phyloP scores from a whole-genome alignment of 192 early-diverging fungal species.

The Borealophlyctis nickersoniae region DNA sequence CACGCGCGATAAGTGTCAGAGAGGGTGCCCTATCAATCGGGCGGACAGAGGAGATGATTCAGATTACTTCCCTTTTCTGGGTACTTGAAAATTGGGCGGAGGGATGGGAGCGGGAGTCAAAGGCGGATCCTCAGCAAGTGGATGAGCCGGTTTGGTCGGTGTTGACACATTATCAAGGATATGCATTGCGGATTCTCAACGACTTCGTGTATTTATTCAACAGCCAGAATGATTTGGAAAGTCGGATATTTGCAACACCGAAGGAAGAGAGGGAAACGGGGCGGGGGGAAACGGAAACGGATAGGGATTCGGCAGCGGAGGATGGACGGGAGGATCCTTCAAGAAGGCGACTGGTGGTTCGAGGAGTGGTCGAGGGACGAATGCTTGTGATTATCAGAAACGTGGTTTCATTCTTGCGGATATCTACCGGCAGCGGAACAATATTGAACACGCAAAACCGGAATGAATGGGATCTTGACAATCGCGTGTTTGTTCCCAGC shows the following conservation, averaged over 20 bases:
- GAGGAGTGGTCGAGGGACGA: background rate
- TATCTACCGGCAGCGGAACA: slow-evolving; percentile 8
- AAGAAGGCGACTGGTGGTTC: no score
- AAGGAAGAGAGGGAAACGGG: background rate
- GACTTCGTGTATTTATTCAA: slow-evolving; percentile 35
- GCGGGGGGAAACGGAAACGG: no score
- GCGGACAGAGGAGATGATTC: slow-evolving; percentile 26
- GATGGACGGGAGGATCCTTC: background rate
- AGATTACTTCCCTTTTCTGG: slow-evolving; percentile 32
- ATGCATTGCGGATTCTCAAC: slow-evolving; percentile 18
- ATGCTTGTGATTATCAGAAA: slow-evolving; percentile 20
- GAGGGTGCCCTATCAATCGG: slow-evolving; percentile 22
- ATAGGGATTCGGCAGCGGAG: background rate
- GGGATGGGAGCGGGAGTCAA: background rate
- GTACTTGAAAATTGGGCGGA: slow-evolving; percentile 15
- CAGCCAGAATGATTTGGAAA: slow-evolving; percentile 28
- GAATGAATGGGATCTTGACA: background rate
- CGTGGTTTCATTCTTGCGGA: slow-evolving; percentile 14
- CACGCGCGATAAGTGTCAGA: slow-evolving; percentile 6
- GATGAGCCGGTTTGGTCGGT: background rate
- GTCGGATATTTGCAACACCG: slow-evolving; percentile 10
- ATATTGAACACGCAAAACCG: background rate
- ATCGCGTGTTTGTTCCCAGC: slow-evolving; percentile 13
- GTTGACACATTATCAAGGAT: slow-evolving; percentile 3
- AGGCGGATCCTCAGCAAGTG: background rate